Conservation (phyloP, 2,329 filamentous ascomycete genomes). For the Ophiostoma angusticollis region DNA sequence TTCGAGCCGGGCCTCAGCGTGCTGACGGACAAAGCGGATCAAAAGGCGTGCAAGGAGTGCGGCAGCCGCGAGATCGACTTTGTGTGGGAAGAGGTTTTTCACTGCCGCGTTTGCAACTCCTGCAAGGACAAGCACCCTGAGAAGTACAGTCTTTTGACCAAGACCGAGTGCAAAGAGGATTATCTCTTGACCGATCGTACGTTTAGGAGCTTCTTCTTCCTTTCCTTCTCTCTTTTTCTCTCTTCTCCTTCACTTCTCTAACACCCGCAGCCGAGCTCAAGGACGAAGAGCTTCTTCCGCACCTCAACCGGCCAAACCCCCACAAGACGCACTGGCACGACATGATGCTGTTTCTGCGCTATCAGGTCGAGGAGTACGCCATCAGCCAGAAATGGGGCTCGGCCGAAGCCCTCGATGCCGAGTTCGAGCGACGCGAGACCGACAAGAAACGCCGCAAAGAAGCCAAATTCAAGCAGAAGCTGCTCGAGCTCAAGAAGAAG, state of each 20-base stretch:
- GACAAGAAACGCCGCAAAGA: slow-evolving; percentile 82
- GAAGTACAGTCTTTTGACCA: slow-evolving; percentile 89
- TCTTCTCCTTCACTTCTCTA: not conserved
- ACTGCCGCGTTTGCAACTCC: slow-evolving; percentile 57
- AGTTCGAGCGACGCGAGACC: slow-evolving; percentile 66
- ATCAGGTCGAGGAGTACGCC: slow-evolving; percentile 89
- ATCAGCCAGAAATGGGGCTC: slow-evolving; percentile 86
- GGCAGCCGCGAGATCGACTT: slow-evolving; percentile 78
- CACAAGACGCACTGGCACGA: slow-evolving; percentile 95
- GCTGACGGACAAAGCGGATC: slow-evolving; percentile 46
- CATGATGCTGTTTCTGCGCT: slow-evolving; percentile 95
- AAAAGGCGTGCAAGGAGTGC: slow-evolving; percentile 76
- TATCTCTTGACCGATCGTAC: slow-evolving; percentile 85
- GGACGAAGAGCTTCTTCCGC: slow-evolving; percentile 74
- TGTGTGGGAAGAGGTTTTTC: slow-evolving; percentile 82
- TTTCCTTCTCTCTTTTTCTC: not conserved
- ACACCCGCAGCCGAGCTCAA: slow-evolving; percentile 60
- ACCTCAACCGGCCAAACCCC: slow-evolving; percentile 80
- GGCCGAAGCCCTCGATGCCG: slow-evolving; percentile 69
- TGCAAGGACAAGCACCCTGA: slow-evolving; percentile 89
- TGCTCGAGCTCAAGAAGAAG: slow-evolving; percentile 83
- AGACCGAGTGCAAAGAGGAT: slow-evolving; percentile 91
- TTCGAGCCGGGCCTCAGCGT: slow-evolving; percentile 84
- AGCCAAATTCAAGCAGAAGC: slow-evolving; percentile 78
- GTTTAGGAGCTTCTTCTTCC: no score